Evolutionary conservation across 2,329 filamentous ascomycete species (phyloP), one percentile per base, ranked within the genome.

Genomic region (Fusarium proliferatum): DNA sequence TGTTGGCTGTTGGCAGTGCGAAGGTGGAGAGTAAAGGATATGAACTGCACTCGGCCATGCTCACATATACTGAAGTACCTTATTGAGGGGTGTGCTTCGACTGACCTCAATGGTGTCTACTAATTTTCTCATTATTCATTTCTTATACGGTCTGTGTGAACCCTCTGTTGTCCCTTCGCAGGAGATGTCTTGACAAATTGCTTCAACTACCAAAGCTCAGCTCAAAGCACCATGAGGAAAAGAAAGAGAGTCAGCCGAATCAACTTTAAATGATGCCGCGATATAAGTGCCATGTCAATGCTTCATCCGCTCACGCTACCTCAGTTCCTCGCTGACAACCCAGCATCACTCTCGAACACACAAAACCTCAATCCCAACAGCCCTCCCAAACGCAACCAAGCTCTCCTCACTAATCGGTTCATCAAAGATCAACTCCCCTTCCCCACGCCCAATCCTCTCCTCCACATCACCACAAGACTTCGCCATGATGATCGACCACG

Each of bases 101-200:
- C 4, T 5, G 17, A 15, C 11, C 2, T 3, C 6, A 19, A 28
- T 38, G 15, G 5, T 2, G 3, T 11, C 4, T 16, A 3, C 11
- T 1, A 9, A 8, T 4, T 2, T 16, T 12, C 33, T 16, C 13
- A 38, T 17, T 1, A 3, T 16, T 16, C 9, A 4, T 38, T 26
- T n/a, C 7, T 3, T 11, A 0, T 53, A 26, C 23, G 21, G 5
- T 38, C 34, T 39, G 34, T 19, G 17, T 28, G 5, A 28, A 2
- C 9, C 13, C 0, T 28, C 10, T 9, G 13, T 5, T 28, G 5
- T 12, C 9, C n/a, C 7, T 28, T 53, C 13, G 9, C 5, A 7
- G 13, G 17, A 4, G 5, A 26, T n/a, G 3, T 16, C 28, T 21
- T 13, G 38, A 56, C 21, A 48, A 16, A 26, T 2, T 57, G 30